Evolutionary conservation across 306 rosid species (phyloP).

Genomic region (Betula pendula): DNA sequence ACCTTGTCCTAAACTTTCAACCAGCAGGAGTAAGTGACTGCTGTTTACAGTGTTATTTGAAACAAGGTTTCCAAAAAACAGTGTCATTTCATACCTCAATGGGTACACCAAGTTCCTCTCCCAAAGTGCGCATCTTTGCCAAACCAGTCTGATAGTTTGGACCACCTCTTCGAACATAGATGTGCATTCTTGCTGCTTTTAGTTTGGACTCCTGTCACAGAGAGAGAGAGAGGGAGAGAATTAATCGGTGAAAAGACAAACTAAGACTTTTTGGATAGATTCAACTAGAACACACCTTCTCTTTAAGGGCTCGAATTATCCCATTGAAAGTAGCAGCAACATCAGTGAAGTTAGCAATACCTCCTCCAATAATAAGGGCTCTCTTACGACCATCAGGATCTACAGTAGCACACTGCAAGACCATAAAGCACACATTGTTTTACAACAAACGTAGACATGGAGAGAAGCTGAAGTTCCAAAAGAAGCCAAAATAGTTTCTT

Average conservation of each 20-base stretch:
- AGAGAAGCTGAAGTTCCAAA: conserved; percentile 21
- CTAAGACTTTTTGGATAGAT: conserved; percentile 2
- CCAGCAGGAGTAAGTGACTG: conserved; percentile 3
- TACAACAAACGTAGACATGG: conserved; percentile 8
- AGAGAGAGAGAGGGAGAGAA: conserved; percentile 2
- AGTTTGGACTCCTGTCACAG: conserved; percentile 64
- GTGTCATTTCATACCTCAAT: conserved; percentile 55
- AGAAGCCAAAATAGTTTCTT: conserved; percentile 24
- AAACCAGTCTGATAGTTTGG: conserved; percentile 86
- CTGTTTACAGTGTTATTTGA: neutral
- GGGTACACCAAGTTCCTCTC: conserved; percentile 78
- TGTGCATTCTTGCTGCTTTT: conserved; percentile 78
- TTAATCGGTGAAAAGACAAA: neutral
- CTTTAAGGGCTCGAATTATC: conserved; percentile 71
- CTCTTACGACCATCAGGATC: conserved; percentile 86
- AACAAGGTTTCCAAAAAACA: conserved; percentile 10
- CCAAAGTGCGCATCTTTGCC: conserved; percentile 71
- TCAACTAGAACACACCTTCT: conserved; percentile 51
- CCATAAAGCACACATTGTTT: conserved; percentile 23
- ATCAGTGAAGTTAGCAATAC: conserved; percentile 89
- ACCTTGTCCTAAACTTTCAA: neutral
- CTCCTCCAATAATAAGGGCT: conserved; percentile 89
- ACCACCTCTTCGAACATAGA: conserved; percentile 86
- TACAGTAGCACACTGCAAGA: conserved; percentile 77
- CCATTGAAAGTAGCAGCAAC: conserved; percentile 89